Conservation (phyloP, 352 stramenopile species). For the Saprolegnia diclina region DNA sequence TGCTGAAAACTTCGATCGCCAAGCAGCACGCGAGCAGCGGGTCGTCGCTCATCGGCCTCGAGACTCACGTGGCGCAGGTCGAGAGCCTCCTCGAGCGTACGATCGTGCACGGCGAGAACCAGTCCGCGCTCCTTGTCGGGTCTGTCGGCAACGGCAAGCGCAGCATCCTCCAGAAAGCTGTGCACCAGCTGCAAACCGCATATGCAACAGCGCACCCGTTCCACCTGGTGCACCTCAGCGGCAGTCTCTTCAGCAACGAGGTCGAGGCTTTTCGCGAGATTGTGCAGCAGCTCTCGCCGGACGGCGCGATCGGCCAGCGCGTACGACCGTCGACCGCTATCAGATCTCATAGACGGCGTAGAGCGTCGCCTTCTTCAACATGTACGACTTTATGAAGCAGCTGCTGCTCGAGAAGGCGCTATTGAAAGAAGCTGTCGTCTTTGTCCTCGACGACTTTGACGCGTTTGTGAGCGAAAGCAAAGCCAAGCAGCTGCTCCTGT, state of each 20-base stretch:
- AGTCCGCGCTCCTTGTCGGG: conserved; percentile 69
- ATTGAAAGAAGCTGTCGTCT: conserved; percentile 48
- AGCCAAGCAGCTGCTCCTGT: conserved; percentile 73
- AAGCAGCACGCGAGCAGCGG: not conserved
- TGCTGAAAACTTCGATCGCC: not conserved
- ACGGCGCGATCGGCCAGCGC: conserved; percentile 53
- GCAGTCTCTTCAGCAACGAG: conserved; percentile 72
- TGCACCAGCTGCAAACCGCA: conserved; percentile 41
- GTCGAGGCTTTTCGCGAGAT: conserved; percentile 83
- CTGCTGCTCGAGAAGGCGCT: conserved; percentile 51
- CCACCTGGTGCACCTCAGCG: conserved; percentile 67
- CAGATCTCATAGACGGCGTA: conserved; percentile 25
- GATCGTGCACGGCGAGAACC: conserved; percentile 62
- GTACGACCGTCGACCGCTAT: conserved; percentile 28
- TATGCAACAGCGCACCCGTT: conserved; percentile 35
- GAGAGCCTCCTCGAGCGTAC: conserved; percentile 54
- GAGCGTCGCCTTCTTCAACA: conserved; percentile 69
- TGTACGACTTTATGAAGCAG: conserved; percentile 76
- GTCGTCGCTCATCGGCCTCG: conserved; percentile 2
- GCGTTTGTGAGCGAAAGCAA: conserved; percentile 59
- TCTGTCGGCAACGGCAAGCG: conserved; percentile 44
- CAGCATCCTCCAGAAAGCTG: conserved; percentile 43
- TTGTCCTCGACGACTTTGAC: conserved; percentile 70
- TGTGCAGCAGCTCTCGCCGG: conserved; percentile 51
- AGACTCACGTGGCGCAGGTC: conserved; percentile 11